These are phyloP conservation scores for Lathyrus oleraceus DNA, from an alignment of 306 rosid species.

Conservation along the genomic window DNA sequence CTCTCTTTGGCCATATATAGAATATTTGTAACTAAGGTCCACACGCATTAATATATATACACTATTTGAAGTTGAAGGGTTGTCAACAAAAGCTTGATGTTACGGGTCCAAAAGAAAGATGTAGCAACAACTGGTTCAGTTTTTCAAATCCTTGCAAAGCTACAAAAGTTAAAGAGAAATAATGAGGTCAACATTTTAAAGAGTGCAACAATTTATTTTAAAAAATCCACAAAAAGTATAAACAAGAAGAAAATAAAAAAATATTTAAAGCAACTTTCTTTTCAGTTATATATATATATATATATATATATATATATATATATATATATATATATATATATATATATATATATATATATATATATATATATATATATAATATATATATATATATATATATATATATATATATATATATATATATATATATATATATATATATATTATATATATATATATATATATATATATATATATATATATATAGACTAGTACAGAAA, in stretches of 20 bases:
- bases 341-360: no score
- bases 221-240: neutral
- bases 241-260: neutral
- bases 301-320: neutral
- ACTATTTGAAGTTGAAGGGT: constrained; percentile 5
- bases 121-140: neutral
- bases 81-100: neutral
- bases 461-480: no score
- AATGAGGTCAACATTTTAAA: constrained; percentile 9
- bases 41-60: neutral
- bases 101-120: constrained; percentile 34
- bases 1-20: constrained; percentile 13
- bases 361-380: no score
- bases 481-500: no score
- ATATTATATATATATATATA: no score
- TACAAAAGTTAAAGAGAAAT: constrained; percentile 8
- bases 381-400: no score
- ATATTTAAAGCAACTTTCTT: constrained; percentile 22
- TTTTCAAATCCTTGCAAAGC: constrained; percentile 16
- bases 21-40: constrained; percentile 28
- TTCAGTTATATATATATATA: neutral
- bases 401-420: no score
- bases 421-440: no score
- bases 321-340: no score
- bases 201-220: neutral